Percentiles rank a stretch among this genome's conserved stretches.
Evolutionary conservation across 495 filamentous ascomycete genomes (phyloP).

Genomic region (Mytilinidion resinicola): DNA sequence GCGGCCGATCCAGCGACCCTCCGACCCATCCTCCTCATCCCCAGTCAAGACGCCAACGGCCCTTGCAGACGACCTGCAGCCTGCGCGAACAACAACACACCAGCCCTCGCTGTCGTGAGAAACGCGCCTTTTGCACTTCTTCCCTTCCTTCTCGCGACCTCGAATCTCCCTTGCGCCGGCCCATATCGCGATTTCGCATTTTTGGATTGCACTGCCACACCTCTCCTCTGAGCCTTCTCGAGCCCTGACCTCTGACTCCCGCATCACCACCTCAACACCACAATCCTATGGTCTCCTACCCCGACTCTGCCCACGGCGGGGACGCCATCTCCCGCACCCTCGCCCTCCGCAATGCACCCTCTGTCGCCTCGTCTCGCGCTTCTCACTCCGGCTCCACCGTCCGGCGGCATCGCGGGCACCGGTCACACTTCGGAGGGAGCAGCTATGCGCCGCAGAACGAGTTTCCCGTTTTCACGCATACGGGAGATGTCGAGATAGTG

Average conservation of each 20-base stretch:
- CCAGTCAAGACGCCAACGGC: too few species aligned
- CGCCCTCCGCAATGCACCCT: slow-evolving; percentile 50
- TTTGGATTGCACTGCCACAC: too few species aligned
- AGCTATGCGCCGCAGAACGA: slow-evolving; percentile 73
- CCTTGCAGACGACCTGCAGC: slow-evolving; percentile 12
- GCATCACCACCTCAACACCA: background rate
- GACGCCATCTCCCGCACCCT: slow-evolving; percentile 43
- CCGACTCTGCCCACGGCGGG: slow-evolving; percentile 43
- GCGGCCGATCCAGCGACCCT: background rate
- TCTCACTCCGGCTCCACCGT: slow-evolving; percentile 51
- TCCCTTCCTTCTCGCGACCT: background rate
- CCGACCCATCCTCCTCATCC: too few species aligned
- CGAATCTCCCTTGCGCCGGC: too few species aligned
- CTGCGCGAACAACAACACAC: slow-evolving; percentile 25
- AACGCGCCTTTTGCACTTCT: slow-evolving; percentile 9
- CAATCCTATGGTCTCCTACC: slow-evolving; percentile 48
- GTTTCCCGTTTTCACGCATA: slow-evolving; percentile 84
- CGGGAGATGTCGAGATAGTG: slow-evolving; percentile 84
- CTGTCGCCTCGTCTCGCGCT: slow-evolving; percentile 59
- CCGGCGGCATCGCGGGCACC: slow-evolving; percentile 63
- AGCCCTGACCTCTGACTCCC: background rate
- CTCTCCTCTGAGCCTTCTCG: too few species aligned
- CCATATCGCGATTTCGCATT: too few species aligned
- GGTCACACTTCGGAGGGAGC: slow-evolving; percentile 70
- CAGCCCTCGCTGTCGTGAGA: slow-evolving; percentile 20